These are phyloP conservation scores for Daldinia loculata DNA, from an alignment of 495 filamentous ascomycete genomes.

Conservation along the genomic window DNA sequence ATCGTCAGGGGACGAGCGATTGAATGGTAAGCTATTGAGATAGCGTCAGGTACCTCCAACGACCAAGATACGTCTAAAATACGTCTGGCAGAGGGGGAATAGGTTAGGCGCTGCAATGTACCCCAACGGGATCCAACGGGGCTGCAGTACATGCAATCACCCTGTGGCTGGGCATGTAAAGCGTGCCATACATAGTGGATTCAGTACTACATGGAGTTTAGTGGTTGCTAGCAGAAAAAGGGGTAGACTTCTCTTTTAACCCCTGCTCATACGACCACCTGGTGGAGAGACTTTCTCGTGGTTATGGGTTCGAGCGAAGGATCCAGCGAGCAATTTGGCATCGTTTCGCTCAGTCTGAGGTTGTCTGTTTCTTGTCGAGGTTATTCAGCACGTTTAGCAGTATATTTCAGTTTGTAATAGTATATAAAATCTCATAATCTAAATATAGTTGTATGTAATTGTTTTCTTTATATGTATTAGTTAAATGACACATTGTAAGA, in stretches of 20 bases:
- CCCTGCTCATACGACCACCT: conserved; percentile 32
- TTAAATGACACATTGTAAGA: no score
- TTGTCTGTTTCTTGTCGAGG: conserved; percentile 8
- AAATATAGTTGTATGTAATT: no score
- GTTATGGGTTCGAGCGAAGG: conserved; percentile 35
- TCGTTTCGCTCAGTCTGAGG: conserved; percentile 9
- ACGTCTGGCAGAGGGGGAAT: background rate
- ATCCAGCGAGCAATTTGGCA: conserved; percentile 12
- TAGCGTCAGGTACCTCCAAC: conserved; percentile 39
- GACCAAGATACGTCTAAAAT: conserved; percentile 27
- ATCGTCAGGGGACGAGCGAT: conserved; percentile 28
- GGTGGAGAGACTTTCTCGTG: conserved; percentile 38
- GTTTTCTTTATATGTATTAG: no score
- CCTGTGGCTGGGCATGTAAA: conserved; percentile 40
- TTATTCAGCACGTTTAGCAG: background rate
- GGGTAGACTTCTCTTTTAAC: conserved; percentile 28
- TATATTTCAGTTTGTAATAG: background rate
- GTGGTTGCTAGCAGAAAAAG: conserved; percentile 32
- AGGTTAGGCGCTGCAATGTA: conserved; percentile 30
- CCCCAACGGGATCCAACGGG: conserved; percentile 17
- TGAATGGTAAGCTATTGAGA: conserved; percentile 23
- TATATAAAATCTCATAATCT: background rate
- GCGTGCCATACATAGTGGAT: conserved; percentile 31
- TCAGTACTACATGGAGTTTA: conserved; percentile 19
- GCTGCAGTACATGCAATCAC: conserved; percentile 35